phyloP scores from a whole-genome alignment of 2,329 filamentous ascomycete species.

The Penicillium olsonii region DNA sequence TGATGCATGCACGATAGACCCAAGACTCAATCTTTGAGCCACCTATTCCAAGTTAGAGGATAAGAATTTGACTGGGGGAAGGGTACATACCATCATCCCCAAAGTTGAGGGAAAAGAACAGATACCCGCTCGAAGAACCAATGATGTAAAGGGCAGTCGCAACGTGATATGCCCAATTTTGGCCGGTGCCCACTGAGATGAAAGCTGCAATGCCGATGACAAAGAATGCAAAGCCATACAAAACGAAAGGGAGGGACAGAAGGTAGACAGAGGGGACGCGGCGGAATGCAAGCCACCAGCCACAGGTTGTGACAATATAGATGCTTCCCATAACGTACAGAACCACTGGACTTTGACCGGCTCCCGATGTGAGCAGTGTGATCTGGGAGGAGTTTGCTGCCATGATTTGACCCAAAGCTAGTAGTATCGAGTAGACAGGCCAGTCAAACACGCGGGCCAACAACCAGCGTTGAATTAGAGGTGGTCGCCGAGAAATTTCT shows the following conservation, averaged over 20 bases:
- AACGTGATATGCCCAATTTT: conserved; percentile 60
- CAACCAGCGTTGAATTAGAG: neutral
- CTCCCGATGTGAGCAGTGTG: conserved; percentile 64
- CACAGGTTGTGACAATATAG: conserved; percentile 59
- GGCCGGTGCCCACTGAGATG: conserved; percentile 36
- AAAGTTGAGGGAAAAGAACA: conserved; percentile 69
- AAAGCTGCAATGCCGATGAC: conserved; percentile 63
- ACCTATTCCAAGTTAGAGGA: neutral
- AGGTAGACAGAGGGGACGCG: conserved; percentile 58
- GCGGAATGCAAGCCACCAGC: conserved; percentile 67
- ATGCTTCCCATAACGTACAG: conserved; percentile 52
- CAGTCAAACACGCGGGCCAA: conserved; percentile 53
- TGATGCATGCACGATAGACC: conserved; percentile 66
- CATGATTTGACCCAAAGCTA: conserved; percentile 64
- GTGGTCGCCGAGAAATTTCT: neutral
- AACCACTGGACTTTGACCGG: conserved; percentile 60
- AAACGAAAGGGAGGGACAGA: conserved; percentile 61
- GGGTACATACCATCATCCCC: conserved; percentile 64
- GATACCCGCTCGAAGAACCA: conserved; percentile 63
- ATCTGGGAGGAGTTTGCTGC: conserved; percentile 69
- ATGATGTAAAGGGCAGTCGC: conserved; percentile 63
- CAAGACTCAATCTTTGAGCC: conserved; percentile 51
- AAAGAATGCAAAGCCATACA: conserved; percentile 65
- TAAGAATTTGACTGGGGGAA: conserved; percentile 35
- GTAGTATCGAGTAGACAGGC: conserved; percentile 64